phyloP scores from a whole-genome alignment of 257 asterid genomes.

The Nicotiana sylvestris region DNA sequence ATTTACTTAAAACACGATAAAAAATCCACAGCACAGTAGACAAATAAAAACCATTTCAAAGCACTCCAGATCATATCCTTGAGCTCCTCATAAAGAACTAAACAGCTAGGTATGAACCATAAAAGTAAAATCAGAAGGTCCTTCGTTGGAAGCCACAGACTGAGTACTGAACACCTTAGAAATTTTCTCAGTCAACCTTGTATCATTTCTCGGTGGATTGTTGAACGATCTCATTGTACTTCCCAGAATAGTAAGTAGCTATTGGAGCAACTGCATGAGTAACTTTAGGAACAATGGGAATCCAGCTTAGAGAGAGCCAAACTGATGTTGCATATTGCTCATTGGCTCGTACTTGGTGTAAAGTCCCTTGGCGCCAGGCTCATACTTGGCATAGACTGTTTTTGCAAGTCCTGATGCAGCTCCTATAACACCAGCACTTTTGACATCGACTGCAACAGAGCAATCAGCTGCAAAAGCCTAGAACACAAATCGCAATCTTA shows the following conservation, averaged over 20 bases:
- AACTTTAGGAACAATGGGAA: too few species aligned
- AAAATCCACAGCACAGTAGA: not conserved
- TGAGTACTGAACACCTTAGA: slow-evolving; percentile 41
- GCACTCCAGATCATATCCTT: too few species aligned
- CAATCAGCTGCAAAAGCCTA: too few species aligned
- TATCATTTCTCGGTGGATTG: slow-evolving; percentile 59
- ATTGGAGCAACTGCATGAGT: slow-evolving; percentile 65
- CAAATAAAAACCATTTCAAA: not conserved
- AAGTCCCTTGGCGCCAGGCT: too few species aligned
- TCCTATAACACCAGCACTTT: too few species aligned
- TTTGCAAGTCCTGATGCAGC: too few species aligned
- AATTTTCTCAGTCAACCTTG: slow-evolving; percentile 65
- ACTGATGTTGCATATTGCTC: too few species aligned
- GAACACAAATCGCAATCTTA: too few species aligned
- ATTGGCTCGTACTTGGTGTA: too few species aligned
- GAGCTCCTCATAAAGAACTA: not conserved
- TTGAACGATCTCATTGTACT: slow-evolving; percentile 66
- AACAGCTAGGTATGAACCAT: not conserved
- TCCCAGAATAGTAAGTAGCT: slow-evolving; percentile 60
- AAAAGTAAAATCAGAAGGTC: not conserved
- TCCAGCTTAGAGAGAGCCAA: too few species aligned
- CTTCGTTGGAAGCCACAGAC: slow-evolving; percentile 15
- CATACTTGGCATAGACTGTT: too few species aligned
- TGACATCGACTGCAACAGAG: too few species aligned
- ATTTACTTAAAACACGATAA: not conserved